phyloP scores from a whole-genome alignment of 345 rosid genomes.

The Melastoma malabathricum region DNA sequence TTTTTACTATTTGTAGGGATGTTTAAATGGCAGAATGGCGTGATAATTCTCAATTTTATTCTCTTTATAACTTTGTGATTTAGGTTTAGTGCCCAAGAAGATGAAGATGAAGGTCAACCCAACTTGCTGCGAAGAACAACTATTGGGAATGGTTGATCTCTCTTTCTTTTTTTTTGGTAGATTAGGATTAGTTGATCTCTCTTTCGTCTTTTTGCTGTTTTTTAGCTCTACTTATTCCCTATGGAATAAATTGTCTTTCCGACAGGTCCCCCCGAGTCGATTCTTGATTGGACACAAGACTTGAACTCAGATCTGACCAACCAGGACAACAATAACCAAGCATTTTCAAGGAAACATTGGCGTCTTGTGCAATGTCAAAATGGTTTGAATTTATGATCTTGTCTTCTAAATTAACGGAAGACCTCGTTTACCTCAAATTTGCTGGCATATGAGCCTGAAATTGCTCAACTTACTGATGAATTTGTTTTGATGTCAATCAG shows the following conservation, averaged over 20 bases:
- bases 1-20: no score
- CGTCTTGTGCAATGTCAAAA: conserved; percentile 99
- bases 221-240: conserved; percentile 1
- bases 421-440: background rate
- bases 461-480: background rate
- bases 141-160: conserved; percentile 72
- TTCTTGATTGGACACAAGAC: conserved; percentile 88
- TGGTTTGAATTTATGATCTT: conserved; percentile 31
- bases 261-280: conserved; percentile 77
- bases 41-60: background rate
- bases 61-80: conserved; percentile 6
- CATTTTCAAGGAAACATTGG: conserved; percentile 95
- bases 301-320: conserved; percentile 55
- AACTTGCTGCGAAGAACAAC: conserved; percentile 72
- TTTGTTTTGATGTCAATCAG: conserved; percentile 28
- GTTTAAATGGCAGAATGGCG: background rate
- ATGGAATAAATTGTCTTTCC: conserved; percentile 12
- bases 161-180: no score
- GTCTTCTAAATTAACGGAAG: conserved; percentile 6
- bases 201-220: conserved; percentile 1
- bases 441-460: background rate
- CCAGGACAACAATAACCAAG: conserved; percentile 70
- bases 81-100: conserved; percentile 87
- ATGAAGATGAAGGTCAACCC: conserved; percentile 54
- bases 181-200: conserved; percentile 69